Evolutionary conservation across 2,329 filamentous ascomycete genomes (phyloP).

Genomic region (Epichloe hybrida): DNA sequence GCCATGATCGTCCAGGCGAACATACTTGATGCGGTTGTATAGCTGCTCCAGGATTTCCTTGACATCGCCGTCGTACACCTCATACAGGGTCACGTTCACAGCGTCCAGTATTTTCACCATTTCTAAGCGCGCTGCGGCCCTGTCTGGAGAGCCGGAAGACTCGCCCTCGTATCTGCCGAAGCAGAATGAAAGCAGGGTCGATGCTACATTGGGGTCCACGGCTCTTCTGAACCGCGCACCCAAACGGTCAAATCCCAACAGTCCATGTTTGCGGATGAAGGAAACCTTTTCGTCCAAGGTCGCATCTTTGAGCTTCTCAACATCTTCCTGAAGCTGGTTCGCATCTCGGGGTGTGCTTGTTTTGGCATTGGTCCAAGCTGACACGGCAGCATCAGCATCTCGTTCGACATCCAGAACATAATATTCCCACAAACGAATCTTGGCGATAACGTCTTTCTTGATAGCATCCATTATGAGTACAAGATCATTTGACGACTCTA

Average conservation of each 20-base stretch:
- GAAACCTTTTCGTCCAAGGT: constrained; percentile 38
- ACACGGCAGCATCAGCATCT: constrained; percentile 53
- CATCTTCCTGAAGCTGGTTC: constrained; percentile 15
- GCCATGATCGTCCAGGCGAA: constrained; percentile 82
- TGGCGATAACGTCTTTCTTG: constrained; percentile 65
- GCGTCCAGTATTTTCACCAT: constrained; percentile 59
- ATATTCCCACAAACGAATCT: constrained; percentile 81
- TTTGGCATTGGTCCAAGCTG: constrained; percentile 55
- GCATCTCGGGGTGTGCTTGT: constrained; percentile 38
- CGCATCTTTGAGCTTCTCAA: constrained; percentile 35
- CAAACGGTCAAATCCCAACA: constrained; percentile 59
- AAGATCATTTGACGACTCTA: constrained; percentile 60
- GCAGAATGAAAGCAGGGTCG: constrained; percentile 32
- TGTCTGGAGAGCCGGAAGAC: constrained; percentile 28
- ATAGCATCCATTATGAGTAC: constrained; percentile 70
- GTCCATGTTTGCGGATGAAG: constrained; percentile 54
- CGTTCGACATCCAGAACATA: constrained; percentile 72
- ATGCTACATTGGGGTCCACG: constrained; percentile 56
- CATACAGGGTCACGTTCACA: constrained; percentile 77
- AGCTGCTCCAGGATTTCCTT: constrained; percentile 78
- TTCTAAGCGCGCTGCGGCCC: constrained; percentile 37
- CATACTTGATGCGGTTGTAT: constrained; percentile 89
- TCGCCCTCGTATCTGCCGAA: constrained; percentile 50
- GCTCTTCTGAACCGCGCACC: constrained; percentile 65
- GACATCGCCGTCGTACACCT: constrained; percentile 78